A percentile compares a stretch with the other conserved stretches of the same genome.
Conservation (phyloP, 768 basidiomycete genomes). For the Gloeopeniophorella convolvens region DNA sequence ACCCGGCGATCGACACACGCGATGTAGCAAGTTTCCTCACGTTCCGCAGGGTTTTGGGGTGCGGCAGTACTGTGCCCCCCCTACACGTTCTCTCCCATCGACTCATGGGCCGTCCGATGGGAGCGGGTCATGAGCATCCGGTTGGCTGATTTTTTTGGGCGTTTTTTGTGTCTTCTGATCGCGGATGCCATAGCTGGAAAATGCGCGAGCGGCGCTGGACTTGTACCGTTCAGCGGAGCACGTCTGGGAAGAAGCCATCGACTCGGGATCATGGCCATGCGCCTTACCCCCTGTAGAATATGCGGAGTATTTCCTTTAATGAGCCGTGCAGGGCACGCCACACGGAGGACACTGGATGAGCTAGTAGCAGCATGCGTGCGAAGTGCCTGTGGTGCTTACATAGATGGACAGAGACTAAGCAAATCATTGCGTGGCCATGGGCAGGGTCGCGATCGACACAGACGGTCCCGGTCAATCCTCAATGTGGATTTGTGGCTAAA, state of each 20-base stretch:
- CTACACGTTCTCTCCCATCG: slow-evolving; percentile 37
- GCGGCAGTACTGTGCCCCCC: slow-evolving; percentile 28
- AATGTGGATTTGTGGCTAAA: too few relatives aligned
- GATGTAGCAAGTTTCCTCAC: slow-evolving; percentile 49
- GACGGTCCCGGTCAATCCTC: too few relatives aligned
- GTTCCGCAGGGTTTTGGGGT: slow-evolving; percentile 36
- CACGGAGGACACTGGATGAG: neutral
- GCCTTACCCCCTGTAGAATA: slow-evolving; percentile 18
- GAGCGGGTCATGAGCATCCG: slow-evolving; percentile 39
- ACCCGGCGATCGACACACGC: slow-evolving; percentile 47
- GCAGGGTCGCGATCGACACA: too few relatives aligned
- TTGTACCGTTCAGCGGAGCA: slow-evolving; percentile 46
- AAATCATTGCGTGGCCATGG: too few relatives aligned
- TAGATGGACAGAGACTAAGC: neutral
- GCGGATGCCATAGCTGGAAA: slow-evolving; percentile 34
- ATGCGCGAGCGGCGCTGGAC: slow-evolving; percentile 44
- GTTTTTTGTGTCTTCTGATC: neutral
- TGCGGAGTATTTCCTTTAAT: slow-evolving; percentile 14
- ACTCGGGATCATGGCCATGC: slow-evolving; percentile 42
- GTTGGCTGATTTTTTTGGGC: slow-evolving; percentile 29
- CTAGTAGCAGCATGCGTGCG: too few relatives aligned
- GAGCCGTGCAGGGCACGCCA: too few relatives aligned
- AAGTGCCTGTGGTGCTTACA: neutral
- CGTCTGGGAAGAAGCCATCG: slow-evolving; percentile 41
- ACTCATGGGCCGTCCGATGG: slow-evolving; percentile 41